Percentiles rank a stretch among this genome's conserved stretches.
Conservation (phyloP, 176 grass and related monocot genomes). For the Oryza glaberrima region DNA sequence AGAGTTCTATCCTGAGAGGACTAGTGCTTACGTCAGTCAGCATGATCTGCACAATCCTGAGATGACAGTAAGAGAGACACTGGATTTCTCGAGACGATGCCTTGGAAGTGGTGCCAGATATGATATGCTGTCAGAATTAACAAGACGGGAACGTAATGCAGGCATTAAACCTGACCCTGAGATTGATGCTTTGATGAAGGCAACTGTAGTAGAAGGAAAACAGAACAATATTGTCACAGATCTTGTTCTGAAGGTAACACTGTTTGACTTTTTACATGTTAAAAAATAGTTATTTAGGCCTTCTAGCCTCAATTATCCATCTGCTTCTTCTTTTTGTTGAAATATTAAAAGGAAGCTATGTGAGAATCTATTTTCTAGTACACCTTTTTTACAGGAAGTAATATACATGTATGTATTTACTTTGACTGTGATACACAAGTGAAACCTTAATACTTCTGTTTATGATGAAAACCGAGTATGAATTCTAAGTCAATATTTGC, state of each 20-base stretch:
- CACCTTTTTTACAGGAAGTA: neutral
- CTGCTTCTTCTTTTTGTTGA: neutral
- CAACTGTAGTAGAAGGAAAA: constrained; percentile 57
- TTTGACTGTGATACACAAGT: neutral
- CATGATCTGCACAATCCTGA: constrained; percentile 63
- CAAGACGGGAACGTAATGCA: constrained; percentile 62
- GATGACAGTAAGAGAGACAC: constrained; percentile 77
- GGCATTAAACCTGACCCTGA: constrained; percentile 71
- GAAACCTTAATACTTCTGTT: constrained; percentile 4
- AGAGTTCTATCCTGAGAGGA: constrained; percentile 64
- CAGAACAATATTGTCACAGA: constrained; percentile 60
- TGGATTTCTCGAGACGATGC: constrained; percentile 67
- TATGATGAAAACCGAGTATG: neutral
- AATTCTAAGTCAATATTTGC: neutral
- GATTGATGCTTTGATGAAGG: constrained; percentile 74
- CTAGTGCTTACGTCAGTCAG: constrained; percentile 75
- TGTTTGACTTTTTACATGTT: neutral
- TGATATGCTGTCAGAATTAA: constrained; percentile 64
- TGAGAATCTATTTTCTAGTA: neutral
- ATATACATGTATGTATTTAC: constrained; percentile 6
- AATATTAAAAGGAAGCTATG: constrained; percentile 7
- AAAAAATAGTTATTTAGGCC: neutral
- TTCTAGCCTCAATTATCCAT: neutral
- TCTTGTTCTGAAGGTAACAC: constrained; percentile 64
- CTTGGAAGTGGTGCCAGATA: constrained; percentile 62